These are phyloP conservation scores for Trametes cubensis DNA, from an alignment of 768 basidiomycete genomes.

Conservation along the genomic window DNA sequence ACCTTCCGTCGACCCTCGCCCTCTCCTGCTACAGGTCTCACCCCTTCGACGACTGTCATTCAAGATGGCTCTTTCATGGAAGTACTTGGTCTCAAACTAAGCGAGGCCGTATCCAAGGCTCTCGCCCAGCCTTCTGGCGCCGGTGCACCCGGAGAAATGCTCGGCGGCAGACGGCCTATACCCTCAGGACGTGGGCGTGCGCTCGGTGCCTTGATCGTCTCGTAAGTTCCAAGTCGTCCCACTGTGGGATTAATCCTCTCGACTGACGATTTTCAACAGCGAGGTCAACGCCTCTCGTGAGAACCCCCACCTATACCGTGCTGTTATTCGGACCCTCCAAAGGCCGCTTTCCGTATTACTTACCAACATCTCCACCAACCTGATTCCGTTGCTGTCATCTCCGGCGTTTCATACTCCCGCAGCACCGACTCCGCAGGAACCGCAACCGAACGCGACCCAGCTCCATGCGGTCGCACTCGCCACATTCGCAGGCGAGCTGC, in stretches of 20 bases:
- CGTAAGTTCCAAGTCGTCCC: conserved; percentile 49
- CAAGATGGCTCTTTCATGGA: conserved; percentile 85
- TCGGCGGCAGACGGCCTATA: conserved; percentile 71
- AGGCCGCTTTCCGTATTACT: conserved; percentile 76
- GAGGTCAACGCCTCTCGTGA: conserved; percentile 68
- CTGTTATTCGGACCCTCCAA: conserved; percentile 72
- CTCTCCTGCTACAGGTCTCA: conserved; percentile 40
- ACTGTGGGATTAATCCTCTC: conserved; percentile 20
- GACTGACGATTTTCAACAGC: conserved; percentile 40
- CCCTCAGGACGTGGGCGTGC: conserved; percentile 72
- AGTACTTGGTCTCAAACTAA: conserved; percentile 73
- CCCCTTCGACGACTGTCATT: conserved; percentile 45
- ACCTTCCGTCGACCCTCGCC: conserved; percentile 61
- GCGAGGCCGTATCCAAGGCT: conserved; percentile 80
- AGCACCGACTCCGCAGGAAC: conserved; percentile 49
- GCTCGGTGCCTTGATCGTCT: conserved; percentile 68
- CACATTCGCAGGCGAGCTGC: conserved; percentile 71
- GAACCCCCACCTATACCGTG: conserved; percentile 66
- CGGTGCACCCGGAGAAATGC: conserved; percentile 50
- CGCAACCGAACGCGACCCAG: conserved; percentile 64
- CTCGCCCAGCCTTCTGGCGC: conserved; percentile 66
- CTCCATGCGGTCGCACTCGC: conserved; percentile 70
- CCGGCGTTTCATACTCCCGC: conserved; percentile 57
- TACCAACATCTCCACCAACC: conserved; percentile 66
- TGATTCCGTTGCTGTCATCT: conserved; percentile 68